Evolutionary conservation across 495 filamentous ascomycete genomes (phyloP).

Genomic region (Pyrenopolyporus hunteri): DNA sequence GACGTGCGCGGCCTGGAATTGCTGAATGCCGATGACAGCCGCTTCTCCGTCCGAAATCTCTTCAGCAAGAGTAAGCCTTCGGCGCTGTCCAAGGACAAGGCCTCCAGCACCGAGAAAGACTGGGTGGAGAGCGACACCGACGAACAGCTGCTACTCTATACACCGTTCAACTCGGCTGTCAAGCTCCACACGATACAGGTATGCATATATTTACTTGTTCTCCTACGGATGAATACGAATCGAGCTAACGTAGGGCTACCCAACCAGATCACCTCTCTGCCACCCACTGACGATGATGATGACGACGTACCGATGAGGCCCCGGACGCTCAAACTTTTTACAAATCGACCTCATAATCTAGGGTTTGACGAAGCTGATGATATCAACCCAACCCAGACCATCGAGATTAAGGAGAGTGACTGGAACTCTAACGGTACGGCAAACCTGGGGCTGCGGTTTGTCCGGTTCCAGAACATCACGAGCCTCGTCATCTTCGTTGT

Average conservation of each 20-base stretch:
- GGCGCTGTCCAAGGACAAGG: conserved; percentile 68
- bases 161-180: conserved; percentile 85
- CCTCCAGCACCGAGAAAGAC: conserved; percentile 61
- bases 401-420: conserved; percentile 73
- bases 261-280: conserved; percentile 79
- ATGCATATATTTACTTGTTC: conserved; percentile 11
- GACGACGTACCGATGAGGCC: conserved; percentile 84
- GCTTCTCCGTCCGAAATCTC: conserved; percentile 70
- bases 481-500: conserved; percentile 88
- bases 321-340: conserved; percentile 81
- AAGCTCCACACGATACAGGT: conserved; percentile 87
- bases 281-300: conserved; percentile 62
- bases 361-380: conserved; percentile 97
- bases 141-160: conserved; percentile 92
- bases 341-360: conserved; percentile 83
- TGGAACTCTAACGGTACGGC: conserved; percentile 94
- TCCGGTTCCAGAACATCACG: conserved; percentile 94
- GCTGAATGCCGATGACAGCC: conserved; percentile 78
- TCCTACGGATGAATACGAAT: conserved; percentile 6
- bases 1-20: conserved; percentile 83
- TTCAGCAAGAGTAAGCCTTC: conserved; percentile 73
- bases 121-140: conserved; percentile 99
- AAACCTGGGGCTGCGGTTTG: conserved; percentile 81
- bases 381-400: conserved; percentile 73
- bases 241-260: conserved; percentile 23